Percentiles rank a stretch among this genome's conserved stretches.
These are phyloP conservation scores for Penicillium cinerascens DNA, from an alignment of 495 filamentous ascomycete species.

Conservation along the genomic window DNA sequence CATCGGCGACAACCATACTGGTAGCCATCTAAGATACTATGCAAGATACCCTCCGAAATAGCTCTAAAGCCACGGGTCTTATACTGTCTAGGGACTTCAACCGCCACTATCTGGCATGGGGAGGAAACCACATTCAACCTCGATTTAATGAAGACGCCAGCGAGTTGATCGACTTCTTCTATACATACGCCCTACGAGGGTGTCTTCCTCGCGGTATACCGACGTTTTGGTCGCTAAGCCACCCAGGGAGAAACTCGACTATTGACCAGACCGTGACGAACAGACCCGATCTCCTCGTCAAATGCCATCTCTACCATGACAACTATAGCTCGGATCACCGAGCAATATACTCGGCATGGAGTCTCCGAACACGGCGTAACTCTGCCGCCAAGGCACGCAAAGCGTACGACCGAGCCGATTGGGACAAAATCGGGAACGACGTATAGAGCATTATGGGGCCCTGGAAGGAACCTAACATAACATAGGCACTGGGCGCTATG, in stretches of 20 bases:
- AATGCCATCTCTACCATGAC: slow-evolving; percentile 20
- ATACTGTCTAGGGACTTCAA: slow-evolving; percentile 24
- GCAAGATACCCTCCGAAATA: not conserved
- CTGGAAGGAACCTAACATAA: slow-evolving; percentile 9
- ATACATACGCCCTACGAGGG: slow-evolving; percentile 9
- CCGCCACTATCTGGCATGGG: slow-evolving; percentile 21
- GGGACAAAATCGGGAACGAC: slow-evolving; percentile 16
- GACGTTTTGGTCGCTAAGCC: slow-evolving; percentile 17
- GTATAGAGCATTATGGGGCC: slow-evolving; percentile 6
- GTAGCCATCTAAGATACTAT: slow-evolving; percentile 19
- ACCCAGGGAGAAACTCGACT: slow-evolving; percentile 17
- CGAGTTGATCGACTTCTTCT: slow-evolving; percentile 21
- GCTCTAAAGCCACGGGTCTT: slow-evolving; percentile 6
- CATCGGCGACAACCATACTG: slow-evolving; percentile 7
- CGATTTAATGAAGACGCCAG: slow-evolving; percentile 17
- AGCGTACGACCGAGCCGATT: slow-evolving; percentile 26
- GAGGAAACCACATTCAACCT: slow-evolving; percentile 10
- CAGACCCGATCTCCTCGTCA: slow-evolving; percentile 7
- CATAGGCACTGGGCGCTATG: slow-evolving; percentile 7
- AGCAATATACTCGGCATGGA: slow-evolving; percentile 23
- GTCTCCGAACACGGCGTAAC: slow-evolving; percentile 5
- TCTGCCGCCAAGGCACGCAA: slow-evolving; percentile 10
- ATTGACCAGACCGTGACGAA: slow-evolving; percentile 20
- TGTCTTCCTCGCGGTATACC: slow-evolving; percentile 14
- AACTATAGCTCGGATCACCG: slow-evolving; percentile 19